Conservation (phyloP, 768 basidiomycete species). For the Lepiota brunneoincarnata region DNA sequence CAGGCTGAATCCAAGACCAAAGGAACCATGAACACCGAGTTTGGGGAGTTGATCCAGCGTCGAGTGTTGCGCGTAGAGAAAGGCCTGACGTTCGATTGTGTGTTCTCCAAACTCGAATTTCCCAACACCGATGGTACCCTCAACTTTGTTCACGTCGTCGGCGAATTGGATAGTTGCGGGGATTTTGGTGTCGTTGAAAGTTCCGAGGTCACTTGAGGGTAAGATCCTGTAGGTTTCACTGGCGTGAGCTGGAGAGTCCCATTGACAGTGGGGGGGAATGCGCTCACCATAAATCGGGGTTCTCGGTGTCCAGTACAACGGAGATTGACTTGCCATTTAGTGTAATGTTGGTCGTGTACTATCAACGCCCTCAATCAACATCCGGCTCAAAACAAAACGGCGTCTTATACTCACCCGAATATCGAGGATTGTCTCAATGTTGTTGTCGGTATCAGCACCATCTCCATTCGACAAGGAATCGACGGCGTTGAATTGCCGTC, state of each 20-base stretch:
- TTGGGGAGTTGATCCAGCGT: conserved; percentile 14
- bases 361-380: background rate
- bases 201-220: conserved; percentile 29
- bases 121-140: conserved; percentile 30
- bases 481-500: background rate
- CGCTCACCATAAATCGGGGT: conserved; percentile 36
- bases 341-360: conserved; percentile 32
- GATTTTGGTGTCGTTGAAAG: conserved; percentile 30
- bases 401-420: background rate
- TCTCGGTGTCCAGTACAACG: conserved; percentile 37
- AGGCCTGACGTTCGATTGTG: conserved; percentile 27
- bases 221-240: conserved; percentile 25
- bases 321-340: conserved; percentile 27
- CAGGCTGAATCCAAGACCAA: conserved; percentile 33
- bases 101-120: conserved; percentile 30
- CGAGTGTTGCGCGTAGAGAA: conserved; percentile 24
- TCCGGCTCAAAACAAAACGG: conserved; percentile 1
- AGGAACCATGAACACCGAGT: conserved; percentile 29
- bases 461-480: background rate
- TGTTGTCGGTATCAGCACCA: background rate
- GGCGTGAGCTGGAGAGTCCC: background rate
- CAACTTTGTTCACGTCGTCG: conserved; percentile 31
- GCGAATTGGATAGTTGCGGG: conserved; percentile 28
- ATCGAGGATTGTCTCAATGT: background rate
- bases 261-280: conserved; percentile 12